Conservation (phyloP, 345 rosid genomes). For the Eucalyptus erythrocorys region DNA sequence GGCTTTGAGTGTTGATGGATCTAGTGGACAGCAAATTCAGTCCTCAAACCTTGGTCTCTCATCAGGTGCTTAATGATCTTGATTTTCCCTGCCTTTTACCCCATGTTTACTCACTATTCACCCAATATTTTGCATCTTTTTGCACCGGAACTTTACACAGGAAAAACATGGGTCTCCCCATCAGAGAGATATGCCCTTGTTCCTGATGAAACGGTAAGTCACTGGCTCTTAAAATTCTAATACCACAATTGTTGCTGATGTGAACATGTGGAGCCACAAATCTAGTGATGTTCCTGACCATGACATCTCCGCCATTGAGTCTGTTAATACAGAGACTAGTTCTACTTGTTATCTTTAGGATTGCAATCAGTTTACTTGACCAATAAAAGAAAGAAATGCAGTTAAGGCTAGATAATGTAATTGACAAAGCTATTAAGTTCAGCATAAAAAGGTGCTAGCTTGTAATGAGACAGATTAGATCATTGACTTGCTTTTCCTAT, state of each 20-base stretch:
- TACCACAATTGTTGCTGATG: neutral
- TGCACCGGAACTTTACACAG: conserved; percentile 14
- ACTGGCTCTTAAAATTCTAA: neutral
- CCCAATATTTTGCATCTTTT: neutral
- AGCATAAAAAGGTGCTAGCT: neutral
- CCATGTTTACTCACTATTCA: neutral
- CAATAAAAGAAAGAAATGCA: neutral
- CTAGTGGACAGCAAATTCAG: conserved; percentile 62
- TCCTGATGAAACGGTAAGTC: conserved; percentile 76
- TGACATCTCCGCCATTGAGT: neutral
- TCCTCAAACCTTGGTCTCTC: conserved; percentile 54
- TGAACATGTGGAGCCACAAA: neutral
- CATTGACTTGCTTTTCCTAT: neutral
- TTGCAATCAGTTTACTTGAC: neutral
- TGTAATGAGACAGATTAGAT: neutral
- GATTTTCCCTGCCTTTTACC: neutral
- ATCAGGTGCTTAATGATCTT: conserved; percentile 33
- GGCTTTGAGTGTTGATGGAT: conserved; percentile 72
- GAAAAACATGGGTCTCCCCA: conserved; percentile 81
- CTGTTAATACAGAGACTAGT: neutral
- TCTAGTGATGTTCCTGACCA: neutral
- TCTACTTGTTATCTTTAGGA: neutral
- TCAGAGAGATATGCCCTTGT: conserved; percentile 91
- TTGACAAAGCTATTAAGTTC: neutral
- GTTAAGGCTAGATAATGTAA: neutral